Percentiles rank a stretch among this genome's conserved stretches.
Evolutionary conservation across 2,329 filamentous ascomycete genomes (phyloP).

Genomic region (Pseudogymnoascus sp.): DNA sequence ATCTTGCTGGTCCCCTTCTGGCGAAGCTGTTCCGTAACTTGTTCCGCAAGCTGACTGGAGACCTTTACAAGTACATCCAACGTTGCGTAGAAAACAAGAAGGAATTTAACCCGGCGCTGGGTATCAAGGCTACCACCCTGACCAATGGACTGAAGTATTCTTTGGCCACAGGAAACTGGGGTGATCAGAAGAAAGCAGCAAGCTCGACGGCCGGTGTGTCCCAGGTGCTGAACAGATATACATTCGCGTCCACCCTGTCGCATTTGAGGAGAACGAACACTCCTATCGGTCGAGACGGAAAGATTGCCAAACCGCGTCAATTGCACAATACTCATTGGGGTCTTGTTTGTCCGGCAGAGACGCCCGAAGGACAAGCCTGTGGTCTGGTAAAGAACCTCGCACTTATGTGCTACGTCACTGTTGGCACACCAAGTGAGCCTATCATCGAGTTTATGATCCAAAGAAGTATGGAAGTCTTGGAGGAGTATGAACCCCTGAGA

Average conservation of each 20-base stretch:
- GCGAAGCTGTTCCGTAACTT: slow-evolving; percentile 94
- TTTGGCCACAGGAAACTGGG: slow-evolving; percentile 96
- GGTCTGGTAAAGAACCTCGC: slow-evolving; percentile 97
- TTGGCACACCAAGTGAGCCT: slow-evolving; percentile 83
- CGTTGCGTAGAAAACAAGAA: slow-evolving; percentile 82
- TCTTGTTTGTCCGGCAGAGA: slow-evolving; percentile 92
- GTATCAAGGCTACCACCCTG: slow-evolving; percentile 83
- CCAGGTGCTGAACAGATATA: slow-evolving; percentile 96
- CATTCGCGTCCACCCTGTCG: slow-evolving; percentile 90
- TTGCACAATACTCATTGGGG: slow-evolving; percentile 99
- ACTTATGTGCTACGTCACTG: slow-evolving; percentile 96
- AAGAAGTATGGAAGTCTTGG: slow-evolving; percentile 89
- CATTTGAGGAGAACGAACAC: slow-evolving; percentile 97
- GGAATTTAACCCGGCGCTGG: slow-evolving; percentile 84
- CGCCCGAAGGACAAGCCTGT: slow-evolving; percentile 95
- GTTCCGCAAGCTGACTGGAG: slow-evolving; percentile 82
- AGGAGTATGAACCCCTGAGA: slow-evolving; percentile 82
- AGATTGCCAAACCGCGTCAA: slow-evolving; percentile 95
- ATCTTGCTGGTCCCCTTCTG: slow-evolving; percentile 87
- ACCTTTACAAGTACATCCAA: slow-evolving; percentile 85
- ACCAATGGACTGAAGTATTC: slow-evolving; percentile 96
- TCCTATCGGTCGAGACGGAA: slow-evolving; percentile 93
- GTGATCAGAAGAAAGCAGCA: slow-evolving; percentile 96
- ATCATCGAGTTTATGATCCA: slow-evolving; percentile 95
- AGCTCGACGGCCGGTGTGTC: slow-evolving; percentile 95